Evolutionary conservation across 1,139 yeast species (phyloP), one percentile per base, ranked within the genome.

Genomic region (Sugiyamaella grinbergsii): DNA sequence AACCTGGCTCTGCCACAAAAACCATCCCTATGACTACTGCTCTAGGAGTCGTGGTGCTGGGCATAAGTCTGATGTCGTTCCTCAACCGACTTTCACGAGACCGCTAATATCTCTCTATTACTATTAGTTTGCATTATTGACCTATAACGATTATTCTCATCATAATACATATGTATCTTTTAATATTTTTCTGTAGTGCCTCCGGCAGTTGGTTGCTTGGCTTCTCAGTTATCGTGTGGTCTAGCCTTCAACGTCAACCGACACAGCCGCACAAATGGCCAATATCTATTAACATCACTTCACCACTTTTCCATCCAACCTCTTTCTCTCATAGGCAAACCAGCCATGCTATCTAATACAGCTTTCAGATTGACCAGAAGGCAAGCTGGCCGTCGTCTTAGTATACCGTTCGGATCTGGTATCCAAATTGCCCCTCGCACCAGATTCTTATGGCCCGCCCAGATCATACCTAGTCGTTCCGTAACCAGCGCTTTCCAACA

Each of bases 11-110:
- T 6, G 15, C 38, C 8, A 39, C 38, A n/a, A 39, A 40, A 26
- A 33, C 39, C 6, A 50, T 59, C n/a, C 61, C 64, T 3, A 46
- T 59, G 33, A 50, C 58, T 19, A 56, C 61, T 4, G 65, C 66
- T 5, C 42, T 61, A 10, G 64, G 64, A 5, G 65, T 62, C 10
- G 62, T 61, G n/a, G 50, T 61, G 10, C 37, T 61, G 3, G 66
- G 66, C 11, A 51, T 61, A 16, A 53, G 62, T 16, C 48, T 61
- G 42, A 58, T 62, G 64, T 44, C 61, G 23, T n/a, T 58, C n/a
- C 46, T 61, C 24, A 61, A 61, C 52, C 54, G 58, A 18, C 41
- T 58, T n/a, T 44, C 59, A 5, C 54, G 60, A 42, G 61, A 56
- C 43, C 45, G 38, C 18, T 41, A 19, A 41, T 18, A 6, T 16